A percentile compares a stretch with the other conserved stretches of the same genome.
Evolutionary conservation across 169 alveolate species (phyloP).

Genomic region (Amoebophrya sp.): DNA sequence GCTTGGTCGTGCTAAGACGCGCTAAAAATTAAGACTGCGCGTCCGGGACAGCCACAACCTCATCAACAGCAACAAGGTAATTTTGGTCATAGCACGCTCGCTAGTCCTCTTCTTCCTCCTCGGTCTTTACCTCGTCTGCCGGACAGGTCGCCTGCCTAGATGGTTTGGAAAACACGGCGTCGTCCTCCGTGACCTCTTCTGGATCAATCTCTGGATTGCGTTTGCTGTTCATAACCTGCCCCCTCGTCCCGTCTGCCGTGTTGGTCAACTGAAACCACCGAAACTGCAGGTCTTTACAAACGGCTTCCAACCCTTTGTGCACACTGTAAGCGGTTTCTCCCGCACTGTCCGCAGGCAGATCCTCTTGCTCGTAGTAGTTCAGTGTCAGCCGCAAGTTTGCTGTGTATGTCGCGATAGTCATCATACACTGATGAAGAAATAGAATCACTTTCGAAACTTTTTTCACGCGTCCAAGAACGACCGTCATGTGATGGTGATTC

Average conservation of each 20-base stretch:
- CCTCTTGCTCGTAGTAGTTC: background rate
- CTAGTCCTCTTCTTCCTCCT: background rate
- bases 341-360: no score
- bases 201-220: no score
- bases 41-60: no score
- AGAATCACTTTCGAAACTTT: no score
- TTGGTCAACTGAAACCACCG: background rate
- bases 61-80: background rate
- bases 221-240: background rate
- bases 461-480: no score
- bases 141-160: background rate
- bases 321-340: background rate
- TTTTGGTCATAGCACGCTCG: background rate
- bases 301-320: background rate
- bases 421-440: no score
- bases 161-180: no score
- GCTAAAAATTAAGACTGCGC: no score
- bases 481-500: no score
- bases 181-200: no score
- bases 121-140: background rate
- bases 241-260: background rate
- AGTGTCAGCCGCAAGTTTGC: background rate
- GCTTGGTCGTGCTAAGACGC: no score
- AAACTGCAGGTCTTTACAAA: background rate
- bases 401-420: background rate